Base-by-base conservation (phyloP, 768 basidiomycete genomes). In the Sporobolomyces pararoseus region DNA sequence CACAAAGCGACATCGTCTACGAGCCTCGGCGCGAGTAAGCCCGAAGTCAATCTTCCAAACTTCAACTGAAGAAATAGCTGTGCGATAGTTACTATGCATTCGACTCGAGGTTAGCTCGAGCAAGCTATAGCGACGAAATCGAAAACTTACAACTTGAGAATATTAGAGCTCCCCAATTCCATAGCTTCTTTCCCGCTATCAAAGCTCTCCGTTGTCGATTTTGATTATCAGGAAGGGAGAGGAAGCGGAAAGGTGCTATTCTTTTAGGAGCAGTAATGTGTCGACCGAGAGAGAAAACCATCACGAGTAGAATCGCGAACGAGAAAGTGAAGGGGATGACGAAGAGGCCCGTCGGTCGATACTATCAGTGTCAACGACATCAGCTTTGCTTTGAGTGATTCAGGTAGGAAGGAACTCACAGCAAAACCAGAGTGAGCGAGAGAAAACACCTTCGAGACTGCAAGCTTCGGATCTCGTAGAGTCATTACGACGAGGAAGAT, bases 351-450 rank as follows among this genome's bases (percentile, higher is more conserved):
- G 42, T 46, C 14, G 58, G 58, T 27, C 39, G 39, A 23, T 59
- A 59, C 58, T 59, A n/a, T n/a, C n/a, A n/a, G n/a, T n/a, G 42
- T 42, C 19, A 10, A n/a, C 35, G 10, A 55, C 32, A 23, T 35
- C 29, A 35, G 9, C 32, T 37, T n/a, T 42, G 31, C 10, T 35
- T 19, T 34, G 32, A n/a, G 19, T 13, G 31, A n/a, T n/a, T n/a
- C n/a, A n/a, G 31, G 29, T 35, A 55, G 55, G 37, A 39, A 6
- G 32, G 31, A 19, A 59, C 58, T 59, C 19, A 59, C 58, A 29
- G 58, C 58, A 27, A 59, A 59, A 27, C 58, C 58, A 21, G 58
- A n/a, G 14, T 59, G 58, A 16, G 58, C 58, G 42, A 59, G 58
- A 42, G 58, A 44, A 19, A 59, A 46, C 6, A 59, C 9, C 29